phyloP scores from a whole-genome alignment of 1,284 basidiomycete species.

The Leccinum huronense region DNA sequence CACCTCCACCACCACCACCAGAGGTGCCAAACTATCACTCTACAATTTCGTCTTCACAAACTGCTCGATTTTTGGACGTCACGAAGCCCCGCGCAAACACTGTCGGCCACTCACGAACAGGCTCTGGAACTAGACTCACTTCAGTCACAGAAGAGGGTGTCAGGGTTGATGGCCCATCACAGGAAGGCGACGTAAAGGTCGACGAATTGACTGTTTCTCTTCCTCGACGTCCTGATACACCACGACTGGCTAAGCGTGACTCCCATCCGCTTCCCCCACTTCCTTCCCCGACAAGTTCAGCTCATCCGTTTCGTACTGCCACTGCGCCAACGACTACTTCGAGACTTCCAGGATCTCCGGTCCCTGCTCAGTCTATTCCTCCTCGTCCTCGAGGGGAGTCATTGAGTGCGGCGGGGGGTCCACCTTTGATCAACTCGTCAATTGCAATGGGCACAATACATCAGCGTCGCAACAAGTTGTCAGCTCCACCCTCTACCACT shows the following conservation, averaged over 20 bases:
- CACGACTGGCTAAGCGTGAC: slow-evolving; percentile 44
- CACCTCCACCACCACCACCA: slow-evolving; percentile 62
- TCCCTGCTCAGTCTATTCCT: slow-evolving; percentile 39
- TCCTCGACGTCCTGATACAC: slow-evolving; percentile 37
- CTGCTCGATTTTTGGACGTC: slow-evolving; percentile 38
- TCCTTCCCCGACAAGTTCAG: slow-evolving; percentile 45
- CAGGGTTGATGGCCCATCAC: slow-evolving; percentile 35
- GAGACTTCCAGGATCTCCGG: slow-evolving; percentile 44
- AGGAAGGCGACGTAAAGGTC: slow-evolving; percentile 25
- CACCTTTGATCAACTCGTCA: slow-evolving; percentile 55
- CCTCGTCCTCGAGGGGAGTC: slow-evolving; percentile 49
- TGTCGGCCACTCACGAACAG: slow-evolving; percentile 51
- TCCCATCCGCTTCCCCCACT: slow-evolving; percentile 67
- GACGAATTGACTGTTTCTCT: slow-evolving; percentile 31
- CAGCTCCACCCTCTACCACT: slow-evolving; percentile 50
- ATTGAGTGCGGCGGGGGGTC: slow-evolving; percentile 27
- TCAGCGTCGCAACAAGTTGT: slow-evolving; percentile 63
- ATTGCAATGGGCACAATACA: slow-evolving; percentile 65
- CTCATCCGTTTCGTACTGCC: slow-evolving; percentile 33
- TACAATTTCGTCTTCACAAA: slow-evolving; percentile 30
- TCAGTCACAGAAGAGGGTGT: slow-evolving; percentile 62
- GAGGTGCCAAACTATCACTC: slow-evolving; percentile 28
- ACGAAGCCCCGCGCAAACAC: slow-evolving; percentile 49
- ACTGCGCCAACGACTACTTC: slow-evolving; percentile 36
- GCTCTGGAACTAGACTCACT: slow-evolving; percentile 56